Evolutionary conservation across 495 filamentous ascomycete species (phyloP).

Genomic region (Hypoxylon subgilvum): DNA sequence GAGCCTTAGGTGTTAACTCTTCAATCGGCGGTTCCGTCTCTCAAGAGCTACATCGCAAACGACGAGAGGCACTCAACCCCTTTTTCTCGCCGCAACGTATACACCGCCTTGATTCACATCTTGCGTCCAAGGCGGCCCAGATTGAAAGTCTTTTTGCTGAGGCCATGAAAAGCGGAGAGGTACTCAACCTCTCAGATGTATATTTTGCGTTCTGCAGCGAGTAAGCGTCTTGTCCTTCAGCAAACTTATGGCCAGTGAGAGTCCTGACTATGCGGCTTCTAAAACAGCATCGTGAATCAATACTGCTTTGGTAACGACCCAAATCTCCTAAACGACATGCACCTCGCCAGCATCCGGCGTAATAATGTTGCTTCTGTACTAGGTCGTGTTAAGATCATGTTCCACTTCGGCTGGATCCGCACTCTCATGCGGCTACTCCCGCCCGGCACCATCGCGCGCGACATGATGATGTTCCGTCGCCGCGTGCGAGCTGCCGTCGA

Average conservation of each 20-base stretch:
- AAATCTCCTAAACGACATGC: too few species aligned
- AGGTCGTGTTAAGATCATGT: too few species aligned
- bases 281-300: not conserved
- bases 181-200: slow-evolving; percentile 20
- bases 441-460: too few species aligned
- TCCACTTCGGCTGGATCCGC: too few species aligned
- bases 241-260: too few species aligned
- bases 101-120: not conserved
- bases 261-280: not conserved
- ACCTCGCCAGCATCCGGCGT: too few species aligned
- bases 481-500: too few species aligned
- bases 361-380: too few species aligned
- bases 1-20: slow-evolving; percentile 11
- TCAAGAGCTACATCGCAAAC: slow-evolving; percentile 19
- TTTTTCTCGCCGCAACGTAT: slow-evolving; percentile 19
- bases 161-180: too few species aligned
- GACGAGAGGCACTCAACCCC: slow-evolving; percentile 19
- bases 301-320: not conserved
- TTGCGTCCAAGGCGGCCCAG: slow-evolving; percentile 7
- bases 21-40: slow-evolving; percentile 7
- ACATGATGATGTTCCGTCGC: too few species aligned
- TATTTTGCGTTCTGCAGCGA: slow-evolving; percentile 22
- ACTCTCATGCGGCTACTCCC: too few species aligned
- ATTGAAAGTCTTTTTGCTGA: not conserved
- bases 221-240: slow-evolving; percentile 10